Percentiles rank a stretch among this genome's conserved stretches.
phyloP scores from a whole-genome alignment of 345 rosid genomes.

The Hibiscus mutabilis region DNA sequence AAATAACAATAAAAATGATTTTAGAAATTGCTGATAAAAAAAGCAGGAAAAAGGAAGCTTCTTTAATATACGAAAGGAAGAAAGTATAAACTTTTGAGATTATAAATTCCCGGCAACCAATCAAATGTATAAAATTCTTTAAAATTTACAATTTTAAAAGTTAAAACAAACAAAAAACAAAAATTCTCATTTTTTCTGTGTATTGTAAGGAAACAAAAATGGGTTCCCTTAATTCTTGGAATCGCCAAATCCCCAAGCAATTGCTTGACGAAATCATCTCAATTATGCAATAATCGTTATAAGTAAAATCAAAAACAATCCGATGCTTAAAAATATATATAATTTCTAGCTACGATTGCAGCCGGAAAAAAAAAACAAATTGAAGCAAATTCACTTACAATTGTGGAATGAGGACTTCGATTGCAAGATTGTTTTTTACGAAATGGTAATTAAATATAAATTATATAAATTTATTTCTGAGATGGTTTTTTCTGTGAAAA shows the following conservation, averaged over 20 bases:
- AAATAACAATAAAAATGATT: background rate
- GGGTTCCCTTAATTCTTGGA: background rate
- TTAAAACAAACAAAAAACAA: too few species aligned
- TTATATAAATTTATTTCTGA: background rate
- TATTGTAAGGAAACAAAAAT: constrained; percentile 10
- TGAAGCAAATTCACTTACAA: constrained; percentile 19
- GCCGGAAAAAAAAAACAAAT: background rate
- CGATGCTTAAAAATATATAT: background rate
- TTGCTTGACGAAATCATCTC: background rate
- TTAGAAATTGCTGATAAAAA: background rate
- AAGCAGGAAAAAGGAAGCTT: background rate
- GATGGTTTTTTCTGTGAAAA: background rate
- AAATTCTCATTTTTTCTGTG: background rate
- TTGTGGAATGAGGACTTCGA: background rate
- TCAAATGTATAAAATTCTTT: background rate
- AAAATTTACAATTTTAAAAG: too few species aligned
- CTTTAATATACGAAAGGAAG: background rate
- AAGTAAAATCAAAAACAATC: background rate
- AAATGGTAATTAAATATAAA: background rate
- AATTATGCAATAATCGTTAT: constrained; percentile 5
- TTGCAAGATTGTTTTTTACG: background rate
- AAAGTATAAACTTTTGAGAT: background rate
- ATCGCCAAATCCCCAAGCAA: background rate
- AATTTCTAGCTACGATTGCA: constrained; percentile 7
- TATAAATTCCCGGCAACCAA: background rate